Conservation (phyloP, 2,329 filamentous ascomycete genomes). For the Claviceps spartinae region DNA sequence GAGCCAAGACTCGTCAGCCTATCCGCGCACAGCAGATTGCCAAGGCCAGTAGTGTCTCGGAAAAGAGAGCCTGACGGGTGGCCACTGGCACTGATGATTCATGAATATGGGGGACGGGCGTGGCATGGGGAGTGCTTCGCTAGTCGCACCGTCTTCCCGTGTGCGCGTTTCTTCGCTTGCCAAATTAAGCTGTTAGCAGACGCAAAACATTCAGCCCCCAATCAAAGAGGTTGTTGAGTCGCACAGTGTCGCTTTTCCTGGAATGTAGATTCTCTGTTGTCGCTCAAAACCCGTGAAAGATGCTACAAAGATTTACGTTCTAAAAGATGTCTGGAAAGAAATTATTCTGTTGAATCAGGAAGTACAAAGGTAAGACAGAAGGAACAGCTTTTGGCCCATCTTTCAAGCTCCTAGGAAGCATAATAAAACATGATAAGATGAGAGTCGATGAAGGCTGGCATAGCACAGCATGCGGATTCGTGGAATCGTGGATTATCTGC, state of each 20-base stretch:
- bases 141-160: background rate
- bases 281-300: too few relatives aligned
- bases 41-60: constrained; percentile 1
- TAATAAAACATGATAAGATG: too few relatives aligned
- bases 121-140: background rate
- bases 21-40: constrained; percentile 1
- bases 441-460: too few relatives aligned
- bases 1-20: background rate
- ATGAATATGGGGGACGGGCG: background rate
- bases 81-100: background rate
- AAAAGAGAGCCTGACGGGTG: background rate
- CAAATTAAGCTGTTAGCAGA: background rate
- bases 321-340: too few relatives aligned
- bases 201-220: background rate
- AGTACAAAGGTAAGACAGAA: too few relatives aligned
- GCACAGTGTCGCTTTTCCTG: background rate
- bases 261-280: too few relatives aligned
- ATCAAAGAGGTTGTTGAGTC: background rate
- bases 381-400: too few relatives aligned
- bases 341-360: too few relatives aligned
- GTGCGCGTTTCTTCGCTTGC: background rate
- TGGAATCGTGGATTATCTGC: too few relatives aligned
- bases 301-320: too few relatives aligned
- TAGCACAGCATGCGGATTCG: too few relatives aligned
- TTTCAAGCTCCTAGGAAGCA: too few relatives aligned